These are phyloP conservation scores for Starmerella geochares DNA, from an alignment of 805 yeast genomes.

Conservation along the genomic window DNA sequence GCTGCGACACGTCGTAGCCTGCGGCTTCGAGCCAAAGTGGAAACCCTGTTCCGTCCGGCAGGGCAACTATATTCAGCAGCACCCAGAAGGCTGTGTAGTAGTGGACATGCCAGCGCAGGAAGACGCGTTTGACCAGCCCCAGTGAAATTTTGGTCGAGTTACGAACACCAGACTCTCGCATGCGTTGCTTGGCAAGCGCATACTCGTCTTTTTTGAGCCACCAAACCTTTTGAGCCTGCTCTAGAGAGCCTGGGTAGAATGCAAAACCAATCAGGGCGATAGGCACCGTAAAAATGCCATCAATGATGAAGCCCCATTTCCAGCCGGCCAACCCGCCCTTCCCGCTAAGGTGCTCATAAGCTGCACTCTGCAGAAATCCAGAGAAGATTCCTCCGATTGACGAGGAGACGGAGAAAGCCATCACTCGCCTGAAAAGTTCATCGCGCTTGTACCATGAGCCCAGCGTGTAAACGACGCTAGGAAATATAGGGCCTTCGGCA, in stretches of 20 bases:
- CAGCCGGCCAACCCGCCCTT: slow-evolving; percentile 41
- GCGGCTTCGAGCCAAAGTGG: slow-evolving; percentile 34
- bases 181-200: slow-evolving; percentile 29
- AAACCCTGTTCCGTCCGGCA: slow-evolving; percentile 37
- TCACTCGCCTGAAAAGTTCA: slow-evolving; percentile 37
- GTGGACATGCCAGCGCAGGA: slow-evolving; percentile 31
- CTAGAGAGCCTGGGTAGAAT: slow-evolving; percentile 48
- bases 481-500: slow-evolving; percentile 38
- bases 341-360: slow-evolving; percentile 35
- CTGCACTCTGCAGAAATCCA: slow-evolving; percentile 40
- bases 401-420: slow-evolving; percentile 36
- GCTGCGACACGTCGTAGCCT: slow-evolving; percentile 31
- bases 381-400: slow-evolving; percentile 38
- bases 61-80: slow-evolving; percentile 34
- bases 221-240: slow-evolving; percentile 29
- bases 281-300: slow-evolving; percentile 41
- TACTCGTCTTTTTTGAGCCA: slow-evolving; percentile 32
- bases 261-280: slow-evolving; percentile 36
- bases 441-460: slow-evolving; percentile 40
- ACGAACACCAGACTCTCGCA: slow-evolving; percentile 27
- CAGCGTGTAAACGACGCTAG: slow-evolving; percentile 36
- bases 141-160: slow-evolving; percentile 21
- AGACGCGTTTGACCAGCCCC: slow-evolving; percentile 24
- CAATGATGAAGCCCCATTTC: slow-evolving; percentile 61
- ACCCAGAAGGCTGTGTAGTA: slow-evolving; percentile 32